Base-by-base conservation (phyloP, 345 rosid species). In the Dimocarpus longan region DNA sequence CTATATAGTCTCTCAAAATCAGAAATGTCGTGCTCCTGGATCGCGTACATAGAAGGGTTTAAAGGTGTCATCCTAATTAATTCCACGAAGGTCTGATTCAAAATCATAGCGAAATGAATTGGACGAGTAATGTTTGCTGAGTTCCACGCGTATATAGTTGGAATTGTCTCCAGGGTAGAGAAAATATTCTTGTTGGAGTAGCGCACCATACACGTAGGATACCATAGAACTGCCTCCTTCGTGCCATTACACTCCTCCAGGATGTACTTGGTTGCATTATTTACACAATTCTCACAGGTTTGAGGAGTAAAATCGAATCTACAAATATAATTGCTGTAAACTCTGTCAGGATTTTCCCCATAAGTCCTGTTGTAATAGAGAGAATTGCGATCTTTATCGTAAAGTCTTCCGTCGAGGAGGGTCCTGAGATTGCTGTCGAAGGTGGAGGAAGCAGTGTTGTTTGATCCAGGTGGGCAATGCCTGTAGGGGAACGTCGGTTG, bases 151-250 rank as follows among this genome's bases (percentile, higher is more conserved):
- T 16, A 50, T 0, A 52, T 0, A 8, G 0, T 0, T 5, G 76
- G 82, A 0, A 1, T 0, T 3, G 15, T 3, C 1, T 50, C 78
- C 74, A 76, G 4, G 10, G 3, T 67, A 6, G 80, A 54, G 66
- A 73, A 71, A 57, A 83, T 70, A 21, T 63, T 59, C n/a, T 43
- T 12, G 68, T 80, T 46, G 0, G 88, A 80, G 54, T 85, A 85
- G 3, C 78, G 83, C 18, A 90, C 60, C 26, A 78, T 22, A 68
- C 93, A 90, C 63, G 78, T 26, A 3, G 75, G 87, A 60, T 60
- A 60, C 65, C 65, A 60, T 0, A 60, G 28, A 60, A 60, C 28
- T 7, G 65, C 65, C 65, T 60, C 65, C 65, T 22, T 21, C 5
- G 65, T 60, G 28, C 65, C 65, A 22, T 60, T 60, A 60, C 65